Base-by-base conservation (phyloP, 1,284 basidiomycete species). In the Cryptococcus maquisensis region DNA sequence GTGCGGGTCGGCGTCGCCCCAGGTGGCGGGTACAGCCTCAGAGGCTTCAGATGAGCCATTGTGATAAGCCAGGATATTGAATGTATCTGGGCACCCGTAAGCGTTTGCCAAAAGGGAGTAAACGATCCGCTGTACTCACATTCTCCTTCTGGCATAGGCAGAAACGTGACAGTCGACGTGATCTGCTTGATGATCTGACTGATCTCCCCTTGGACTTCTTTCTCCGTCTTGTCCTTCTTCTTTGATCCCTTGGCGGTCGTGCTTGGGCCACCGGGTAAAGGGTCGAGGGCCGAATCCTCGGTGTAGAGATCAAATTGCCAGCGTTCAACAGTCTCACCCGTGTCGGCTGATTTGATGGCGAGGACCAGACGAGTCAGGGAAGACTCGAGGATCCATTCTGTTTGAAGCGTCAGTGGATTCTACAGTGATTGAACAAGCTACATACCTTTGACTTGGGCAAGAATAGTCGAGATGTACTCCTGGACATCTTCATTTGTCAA, bases 231-330 rank as follows among this genome's bases (percentile, higher is more conserved):
- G 64, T 77, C 63, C 63, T 77, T 74, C 54, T 63, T 63, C 54
- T 65, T 61, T 53, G 40, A 38, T n/a, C 54, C 60, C 21, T 37
- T 26, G 4, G 28, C 32, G 23, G 38, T 20, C 23, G 23, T 32
- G 8, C 38, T 26, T 5, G 58, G 52, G 21, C 59, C 60, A n/a
- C 51, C 59, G 24, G 54, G 51, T 55, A 52, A 44, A 26, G 54
- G 44, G 26, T 54, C 41, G 41, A 26, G 52, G 10, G 51, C 28
- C 24, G 42, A 54, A 37, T 79, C 77, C 60, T 81, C 78, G 43
- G 94, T 82, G 67, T 93, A 87, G 67, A 99, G 83, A 76, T 98
- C 93, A 75, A 99, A 98, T 52, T 97, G 93, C 96, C 96, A 99
- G 60, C 96, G 82, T 75, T 99, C 96, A 48, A 97, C 82, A 1